Conservation (phyloP, 2,329 filamentous ascomycete genomes). For the Tolypocladium inflatum region DNA sequence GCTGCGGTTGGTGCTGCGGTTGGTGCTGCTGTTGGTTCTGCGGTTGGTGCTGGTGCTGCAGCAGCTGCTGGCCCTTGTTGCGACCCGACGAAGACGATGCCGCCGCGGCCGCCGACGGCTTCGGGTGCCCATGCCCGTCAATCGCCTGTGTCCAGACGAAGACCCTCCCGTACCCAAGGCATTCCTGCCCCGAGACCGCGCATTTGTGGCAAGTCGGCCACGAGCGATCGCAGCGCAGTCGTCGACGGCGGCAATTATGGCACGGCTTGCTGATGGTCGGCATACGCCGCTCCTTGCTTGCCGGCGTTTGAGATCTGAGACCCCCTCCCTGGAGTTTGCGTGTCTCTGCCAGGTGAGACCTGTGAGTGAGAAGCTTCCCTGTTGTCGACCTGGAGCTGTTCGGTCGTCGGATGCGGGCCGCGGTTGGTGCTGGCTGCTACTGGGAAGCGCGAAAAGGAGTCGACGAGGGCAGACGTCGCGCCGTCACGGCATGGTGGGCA, state of each 20-base stretch:
- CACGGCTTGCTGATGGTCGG: slow-evolving; percentile 35
- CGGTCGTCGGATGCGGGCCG: not conserved
- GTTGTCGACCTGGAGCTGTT: not conserved
- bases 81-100: not conserved
- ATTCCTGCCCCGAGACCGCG: slow-evolving; percentile 41
- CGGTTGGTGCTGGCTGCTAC: not conserved
- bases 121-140: slow-evolving; percentile 37
- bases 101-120: slow-evolving; percentile 13
- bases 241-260: slow-evolving; percentile 52
- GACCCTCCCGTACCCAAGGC: slow-evolving; percentile 52
- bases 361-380: not conserved
- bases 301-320: slow-evolving; percentile 1
- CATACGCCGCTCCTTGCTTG: slow-evolving; percentile 9
- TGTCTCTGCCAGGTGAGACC: not conserved
- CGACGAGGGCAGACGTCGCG: not conserved
- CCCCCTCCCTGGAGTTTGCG: not conserved
- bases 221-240: slow-evolving; percentile 53
- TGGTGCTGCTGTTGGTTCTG: slow-evolving; percentile 1
- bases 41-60: slow-evolving; percentile 1
- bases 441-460: not conserved
- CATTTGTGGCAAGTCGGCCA: slow-evolving; percentile 52
- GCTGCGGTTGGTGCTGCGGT: not conserved
- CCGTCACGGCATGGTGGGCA: not conserved
- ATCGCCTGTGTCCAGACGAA: slow-evolving; percentile 50
- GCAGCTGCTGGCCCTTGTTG: not conserved